phyloP scores from a whole-genome alignment of 345 rosid genomes.

The Euphorbia pulcherrima region DNA sequence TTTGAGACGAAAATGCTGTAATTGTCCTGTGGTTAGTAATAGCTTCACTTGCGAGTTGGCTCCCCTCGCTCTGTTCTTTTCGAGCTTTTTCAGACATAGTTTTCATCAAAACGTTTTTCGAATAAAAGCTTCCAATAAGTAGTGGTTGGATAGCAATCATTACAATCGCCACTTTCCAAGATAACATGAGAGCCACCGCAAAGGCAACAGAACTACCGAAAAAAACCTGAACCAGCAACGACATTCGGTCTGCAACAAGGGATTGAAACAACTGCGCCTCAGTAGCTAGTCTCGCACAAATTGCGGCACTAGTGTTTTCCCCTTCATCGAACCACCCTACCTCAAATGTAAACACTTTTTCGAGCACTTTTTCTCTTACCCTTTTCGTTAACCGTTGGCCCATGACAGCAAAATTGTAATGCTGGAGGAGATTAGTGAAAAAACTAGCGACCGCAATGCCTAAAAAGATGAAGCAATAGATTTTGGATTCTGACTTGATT shows the following conservation, averaged over 20 bases:
- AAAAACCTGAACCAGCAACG: slow-evolving; percentile 29
- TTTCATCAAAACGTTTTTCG: slow-evolving; percentile 25
- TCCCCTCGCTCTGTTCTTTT: slow-evolving; percentile 30
- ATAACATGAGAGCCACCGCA: slow-evolving; percentile 18
- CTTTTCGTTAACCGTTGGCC: slow-evolving; percentile 30
- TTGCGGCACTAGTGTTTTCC: slow-evolving; percentile 30
- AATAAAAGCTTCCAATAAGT: slow-evolving; percentile 28
- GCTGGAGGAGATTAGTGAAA: slow-evolving; percentile 31
- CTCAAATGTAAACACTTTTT: slow-evolving; percentile 33
- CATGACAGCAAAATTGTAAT: slow-evolving; percentile 35
- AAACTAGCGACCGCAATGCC: slow-evolving; percentile 19
- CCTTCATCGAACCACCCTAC: slow-evolving; percentile 39
- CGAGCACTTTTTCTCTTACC: slow-evolving; percentile 25
- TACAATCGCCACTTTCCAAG: slow-evolving; percentile 30
- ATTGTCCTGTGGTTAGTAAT: slow-evolving; percentile 32
- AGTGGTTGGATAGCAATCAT: slow-evolving; percentile 29
- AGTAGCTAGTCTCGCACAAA: slow-evolving; percentile 31
- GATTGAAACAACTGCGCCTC: slow-evolving; percentile 31
- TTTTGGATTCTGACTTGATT: slow-evolving; percentile 21
- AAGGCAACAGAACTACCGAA: slow-evolving; percentile 21
- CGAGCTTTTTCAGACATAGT: slow-evolving; percentile 26
- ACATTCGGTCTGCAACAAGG: slow-evolving; percentile 28
- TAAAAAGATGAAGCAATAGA: slow-evolving; percentile 25
- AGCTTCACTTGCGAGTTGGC: slow-evolving; percentile 36
- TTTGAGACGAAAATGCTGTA: slow-evolving; percentile 31